Conservation (phyloP, 2,329 filamentous ascomycete genomes). For the Pseudogymnoascus sp. region DNA sequence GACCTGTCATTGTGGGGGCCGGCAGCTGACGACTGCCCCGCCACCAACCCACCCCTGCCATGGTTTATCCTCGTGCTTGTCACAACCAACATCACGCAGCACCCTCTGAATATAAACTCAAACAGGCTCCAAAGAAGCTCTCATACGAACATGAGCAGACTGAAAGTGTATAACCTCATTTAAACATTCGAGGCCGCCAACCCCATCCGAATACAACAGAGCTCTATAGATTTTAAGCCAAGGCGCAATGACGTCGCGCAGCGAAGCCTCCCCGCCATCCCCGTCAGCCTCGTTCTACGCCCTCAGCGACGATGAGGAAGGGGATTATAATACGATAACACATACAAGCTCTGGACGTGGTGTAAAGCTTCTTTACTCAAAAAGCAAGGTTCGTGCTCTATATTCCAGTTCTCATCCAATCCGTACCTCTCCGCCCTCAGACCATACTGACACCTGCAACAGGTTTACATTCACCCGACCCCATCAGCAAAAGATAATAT, state of each 20-base stretch:
- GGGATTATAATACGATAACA: constrained; percentile 88
- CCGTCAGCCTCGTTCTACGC: constrained; percentile 89
- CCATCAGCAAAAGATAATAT: constrained; percentile 95
- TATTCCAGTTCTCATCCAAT: constrained; percentile 20
- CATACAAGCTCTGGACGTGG: constrained; percentile 70
- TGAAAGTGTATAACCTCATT: neutral
- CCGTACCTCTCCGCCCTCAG: constrained; percentile 7
- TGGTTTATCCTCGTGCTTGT: constrained; percentile 2
- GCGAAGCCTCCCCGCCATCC: constrained; percentile 45
- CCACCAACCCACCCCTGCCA: constrained; percentile 9
- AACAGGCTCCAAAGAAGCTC: neutral
- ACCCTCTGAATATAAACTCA: neutral
- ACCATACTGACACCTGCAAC: constrained; percentile 21
- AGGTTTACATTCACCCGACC: constrained; percentile 95
- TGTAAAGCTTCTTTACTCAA: constrained; percentile 89
- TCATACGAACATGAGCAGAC: neutral
- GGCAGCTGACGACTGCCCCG: constrained; percentile 12
- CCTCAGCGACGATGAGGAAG: constrained; percentile 92
- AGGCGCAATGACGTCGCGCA: constrained; percentile 26
- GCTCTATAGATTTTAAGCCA: constrained; percentile 2
- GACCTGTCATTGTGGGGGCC: constrained; percentile 5
- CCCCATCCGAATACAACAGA: neutral
- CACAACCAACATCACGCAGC: neutral
- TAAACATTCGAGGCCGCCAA: neutral
- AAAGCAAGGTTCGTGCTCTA: constrained; percentile 73